Evolutionary conservation across 208 protist species (phyloP), one percentile per base, ranked within the genome.

Genomic region (Acanthamoeba lenticulata): DNA sequence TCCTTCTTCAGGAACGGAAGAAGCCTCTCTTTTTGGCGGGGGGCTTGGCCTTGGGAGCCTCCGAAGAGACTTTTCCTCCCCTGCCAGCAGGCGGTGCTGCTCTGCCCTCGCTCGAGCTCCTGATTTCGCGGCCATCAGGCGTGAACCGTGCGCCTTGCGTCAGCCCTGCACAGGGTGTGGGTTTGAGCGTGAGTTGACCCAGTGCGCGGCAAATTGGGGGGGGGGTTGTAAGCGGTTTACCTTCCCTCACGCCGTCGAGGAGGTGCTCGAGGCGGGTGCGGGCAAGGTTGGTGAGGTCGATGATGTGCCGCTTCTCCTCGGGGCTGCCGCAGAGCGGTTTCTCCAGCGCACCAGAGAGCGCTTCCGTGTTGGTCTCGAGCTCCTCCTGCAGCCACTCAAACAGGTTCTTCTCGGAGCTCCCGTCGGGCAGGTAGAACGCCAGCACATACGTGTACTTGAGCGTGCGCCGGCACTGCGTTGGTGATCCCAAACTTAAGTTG

Each of bases 361-460:
- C 6, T 45, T 95, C 94, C 27, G 94, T 95, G 34, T 21, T 91
- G 36, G 17, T 21, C 62, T 95, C 94, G 24, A 94, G 83, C 47
- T 94, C 72, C 29, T 47, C 92, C 34, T 95, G 94, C 36, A 94
- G 57, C 38, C 62, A 94, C 77, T 95, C 94, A 65, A 95, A 95
- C 21, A 95, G 60, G 32, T 94, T 77, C 90, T 95, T 95, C 42
- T 94, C 62, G 15, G 89, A 6, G 29, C 47, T 67, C 21, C 74
- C 92, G 24, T 94, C 89, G n/a, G 81, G 11, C 90, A 95, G 65
- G 60, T 94, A 95, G 57, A 94, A 95, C 4, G 77, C 94, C 9
- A 52, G 2, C 55, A 94, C 88, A 38, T 95, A 95, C 13, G 94
- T 95, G 83, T 95, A 77, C 90, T 95, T 95, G 34, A 95, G 65